Percentiles rank a stretch among this genome's conserved stretches.
Evolutionary conservation across 129 eudicot species (phyloP).

Genomic region (Saposhnikovia divaricata): DNA sequence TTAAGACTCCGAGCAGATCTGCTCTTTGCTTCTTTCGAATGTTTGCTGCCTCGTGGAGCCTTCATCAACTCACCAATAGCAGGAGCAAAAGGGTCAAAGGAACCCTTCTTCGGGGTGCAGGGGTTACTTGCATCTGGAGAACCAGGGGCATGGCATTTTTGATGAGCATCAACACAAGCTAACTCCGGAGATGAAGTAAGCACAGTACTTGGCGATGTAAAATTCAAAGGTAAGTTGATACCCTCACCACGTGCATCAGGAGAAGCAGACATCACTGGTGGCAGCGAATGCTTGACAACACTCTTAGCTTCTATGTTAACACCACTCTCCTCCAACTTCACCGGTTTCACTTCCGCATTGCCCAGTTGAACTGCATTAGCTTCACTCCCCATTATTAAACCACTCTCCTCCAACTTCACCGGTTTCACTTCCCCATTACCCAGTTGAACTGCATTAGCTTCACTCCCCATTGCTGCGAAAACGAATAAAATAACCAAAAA

Average conservation of each 20-base stretch:
- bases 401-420: slow-evolving; percentile 14
- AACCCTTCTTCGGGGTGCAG: slow-evolving; percentile 33
- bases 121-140: slow-evolving; percentile 22
- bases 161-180: neutral
- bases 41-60: slow-evolving; percentile 41
- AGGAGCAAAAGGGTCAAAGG: slow-evolving; percentile 65
- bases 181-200: slow-evolving; percentile 17
- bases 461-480: slow-evolving; percentile 23
- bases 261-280: slow-evolving; percentile 17
- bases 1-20: slow-evolving; percentile 31
- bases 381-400: slow-evolving; percentile 23
- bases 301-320: slow-evolving; percentile 13
- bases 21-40: slow-evolving; percentile 13
- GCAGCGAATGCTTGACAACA: slow-evolving; percentile 3
- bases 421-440: slow-evolving; percentile 2
- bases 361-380: slow-evolving; percentile 14
- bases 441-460: slow-evolving; percentile 15
- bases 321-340: slow-evolving; percentile 15
- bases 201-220: slow-evolving; percentile 21
- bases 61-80: slow-evolving; percentile 38
- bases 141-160: neutral
- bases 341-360: neutral
- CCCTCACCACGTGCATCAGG: slow-evolving; percentile 30
- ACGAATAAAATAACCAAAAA: neutral
- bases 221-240: slow-evolving; percentile 16